Conservation (phyloP, 176 grass and related monocot genomes). For the Ampelocalamus luodianensis region DNA sequence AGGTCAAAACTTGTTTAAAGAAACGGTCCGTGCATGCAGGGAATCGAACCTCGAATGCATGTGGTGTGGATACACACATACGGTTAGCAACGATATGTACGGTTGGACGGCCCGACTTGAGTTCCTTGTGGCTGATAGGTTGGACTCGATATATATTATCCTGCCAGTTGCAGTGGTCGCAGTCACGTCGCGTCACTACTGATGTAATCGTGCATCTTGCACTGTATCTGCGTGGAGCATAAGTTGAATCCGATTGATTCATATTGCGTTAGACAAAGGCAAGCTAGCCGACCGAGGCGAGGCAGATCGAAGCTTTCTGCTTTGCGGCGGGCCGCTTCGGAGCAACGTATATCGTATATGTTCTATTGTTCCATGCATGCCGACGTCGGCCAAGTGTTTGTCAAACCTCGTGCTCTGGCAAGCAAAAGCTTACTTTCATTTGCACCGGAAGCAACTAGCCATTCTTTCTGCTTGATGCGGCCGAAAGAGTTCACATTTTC, state of each 20-base stretch:
- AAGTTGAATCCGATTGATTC: background rate
- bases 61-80: conserved; percentile 21
- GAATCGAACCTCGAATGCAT: background rate
- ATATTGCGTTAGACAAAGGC: background rate
- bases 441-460: conserved; percentile 36
- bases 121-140: background rate
- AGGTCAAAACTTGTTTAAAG: conserved; percentile 32
- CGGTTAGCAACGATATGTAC: too few species aligned
- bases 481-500: conserved; percentile 27
- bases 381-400: conserved; percentile 36
- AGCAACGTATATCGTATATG: background rate
- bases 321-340: conserved; percentile 11
- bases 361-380: background rate
- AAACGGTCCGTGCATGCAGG: conserved; percentile 11
- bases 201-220: background rate
- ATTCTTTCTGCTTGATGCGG: background rate
- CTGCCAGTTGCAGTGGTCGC: conserved; percentile 5
- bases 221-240: background rate
- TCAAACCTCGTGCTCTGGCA: conserved; percentile 43
- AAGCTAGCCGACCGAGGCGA: background rate
- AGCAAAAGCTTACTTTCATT: conserved; percentile 41
- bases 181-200: background rate
- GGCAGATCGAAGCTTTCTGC: background rate
- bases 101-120: background rate
- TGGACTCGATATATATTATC: background rate